Base-by-base conservation (phyloP, 257 asterid species). In the Striga asiatica region DNA sequence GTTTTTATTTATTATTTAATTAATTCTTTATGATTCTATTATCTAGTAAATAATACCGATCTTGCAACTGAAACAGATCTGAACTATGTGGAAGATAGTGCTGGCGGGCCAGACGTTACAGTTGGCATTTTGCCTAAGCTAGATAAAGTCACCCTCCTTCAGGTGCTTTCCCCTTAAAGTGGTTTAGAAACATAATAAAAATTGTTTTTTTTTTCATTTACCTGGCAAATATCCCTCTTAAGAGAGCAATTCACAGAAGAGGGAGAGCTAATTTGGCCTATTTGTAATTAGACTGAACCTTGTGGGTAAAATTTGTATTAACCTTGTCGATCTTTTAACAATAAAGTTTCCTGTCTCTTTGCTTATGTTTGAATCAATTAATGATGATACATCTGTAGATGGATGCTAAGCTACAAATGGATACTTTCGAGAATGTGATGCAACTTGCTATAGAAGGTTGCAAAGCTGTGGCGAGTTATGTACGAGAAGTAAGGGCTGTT, bases 71-170 rank as follows among this genome's bases (percentile, higher is more conserved):
- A 27, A 61, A 60, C 80, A 89, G 99, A 92, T 82, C 73, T 92
- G 49, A 92, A 82, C 71, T 92, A 88, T 62, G 71, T 76, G 54
- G 99, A 92, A 71, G 99, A 92, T 73, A 84, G 95, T 57, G 97
- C 95, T 65, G 98, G 97, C 58, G 98, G 97, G 37, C 88, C 99
- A 54, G 99, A 92, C 77, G 95, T 92, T 64, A 88, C 99, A 1
- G 86, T 92, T 6, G 99, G 95, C 66, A 66, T 92, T 62, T 74
- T 92, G 56, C 94, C 97, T 4, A 92, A 82, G 78, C 61, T 88
- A 62, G 97, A 88, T 68, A 82, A 79, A 82, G 93, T 92, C 39
- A 87, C 99, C 52, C 95, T 92, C 41, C 93, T 88, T 67, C 97
- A 92, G 98, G 96, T 89, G 51, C 43, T 53, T 35, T 58, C 55